These are phyloP conservation scores for Asterionellopsis glacialis DNA, from an alignment of 108 stramenopile species.

Conservation along the genomic window DNA sequence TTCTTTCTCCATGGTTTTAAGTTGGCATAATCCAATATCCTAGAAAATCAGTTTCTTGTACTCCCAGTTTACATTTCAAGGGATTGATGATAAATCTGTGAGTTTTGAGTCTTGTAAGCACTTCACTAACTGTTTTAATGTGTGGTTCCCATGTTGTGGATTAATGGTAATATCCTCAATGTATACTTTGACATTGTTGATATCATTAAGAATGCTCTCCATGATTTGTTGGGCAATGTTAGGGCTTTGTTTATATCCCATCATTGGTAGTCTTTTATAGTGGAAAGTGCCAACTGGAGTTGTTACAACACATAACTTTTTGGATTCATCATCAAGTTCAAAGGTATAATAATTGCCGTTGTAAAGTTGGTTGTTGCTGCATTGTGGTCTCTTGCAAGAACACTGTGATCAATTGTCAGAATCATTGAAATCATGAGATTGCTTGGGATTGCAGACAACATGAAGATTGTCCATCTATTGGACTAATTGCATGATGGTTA, in stretches of 20 bases:
- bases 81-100: slow-evolving; percentile 53
- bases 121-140: slow-evolving; percentile 1
- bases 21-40: slow-evolving; percentile 51
- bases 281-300: slow-evolving; percentile 48
- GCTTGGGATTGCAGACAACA: no score
- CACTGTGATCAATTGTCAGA: no score
- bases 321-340: slow-evolving; percentile 19
- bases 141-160: slow-evolving; percentile 15
- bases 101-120: slow-evolving; percentile 26
- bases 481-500: no score
- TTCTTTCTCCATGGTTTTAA: slow-evolving; percentile 48
- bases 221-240: slow-evolving; percentile 42
- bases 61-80: slow-evolving; percentile 42
- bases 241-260: slow-evolving; percentile 44
- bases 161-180: slow-evolving; percentile 43
- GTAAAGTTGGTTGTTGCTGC: no score
- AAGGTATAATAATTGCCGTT: slow-evolving; percentile 37
- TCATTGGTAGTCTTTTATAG: no score
- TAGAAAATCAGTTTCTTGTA: slow-evolving; percentile 52
- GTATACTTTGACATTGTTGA: slow-evolving; percentile 34
- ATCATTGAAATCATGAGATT: no score
- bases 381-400: no score
- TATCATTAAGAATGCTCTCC: slow-evolving; percentile 22
- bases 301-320: slow-evolving; percentile 19
- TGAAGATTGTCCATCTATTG: no score